Evolutionary conservation across 805 yeast genomes (phyloP), one percentile per base, ranked within the genome.

Genomic region (Isabelozyma rhagii): DNA sequence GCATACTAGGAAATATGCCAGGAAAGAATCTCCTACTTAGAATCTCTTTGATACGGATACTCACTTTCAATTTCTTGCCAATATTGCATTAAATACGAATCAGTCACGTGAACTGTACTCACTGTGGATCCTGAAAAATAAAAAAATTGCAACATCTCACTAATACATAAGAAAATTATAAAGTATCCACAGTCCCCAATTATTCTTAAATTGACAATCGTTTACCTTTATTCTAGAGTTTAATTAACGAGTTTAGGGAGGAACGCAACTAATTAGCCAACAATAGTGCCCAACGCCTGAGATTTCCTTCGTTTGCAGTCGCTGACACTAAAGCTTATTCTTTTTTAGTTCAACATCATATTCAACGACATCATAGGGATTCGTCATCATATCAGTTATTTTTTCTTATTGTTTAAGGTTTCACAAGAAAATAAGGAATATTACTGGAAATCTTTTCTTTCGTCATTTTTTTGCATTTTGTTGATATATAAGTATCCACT

Each of bases 71-170:
- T 14, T 28, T 25, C 18, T 25, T 44, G 11, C 13, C 14, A 31
- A 29, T 29, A 31, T 44, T n/a, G 39, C 14, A 43, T 13, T 27
- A n/a, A n/a, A 13, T 31, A 43, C 40, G 34, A 31, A n/a, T 4
- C 2, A 15, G 52, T 55, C 66, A 62, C 67, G 67, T 62, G 66
- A 46, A 44, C 41, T 50, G 39, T 40, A 45, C 57, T 49, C 58
- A 62, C 61, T 61, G 66, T 61, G 66, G 67, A 48, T 53, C 17
- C 21, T 5, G 14, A 15, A 31, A 15, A 4, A 41, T 28, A 43
- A 5, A 28, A 43, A 28, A 28, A 31, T 15, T 31, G 45, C 21
- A 43, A 43, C 25, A 21, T 28, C 14, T 43, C 29, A 36, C 14
- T 44, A 31, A 31, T 31, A 31, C 36, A 31, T 2, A 31, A 31